phyloP scores from a whole-genome alignment of 2,329 filamentous ascomycete genomes.

The Coniochaeta sp. region DNA sequence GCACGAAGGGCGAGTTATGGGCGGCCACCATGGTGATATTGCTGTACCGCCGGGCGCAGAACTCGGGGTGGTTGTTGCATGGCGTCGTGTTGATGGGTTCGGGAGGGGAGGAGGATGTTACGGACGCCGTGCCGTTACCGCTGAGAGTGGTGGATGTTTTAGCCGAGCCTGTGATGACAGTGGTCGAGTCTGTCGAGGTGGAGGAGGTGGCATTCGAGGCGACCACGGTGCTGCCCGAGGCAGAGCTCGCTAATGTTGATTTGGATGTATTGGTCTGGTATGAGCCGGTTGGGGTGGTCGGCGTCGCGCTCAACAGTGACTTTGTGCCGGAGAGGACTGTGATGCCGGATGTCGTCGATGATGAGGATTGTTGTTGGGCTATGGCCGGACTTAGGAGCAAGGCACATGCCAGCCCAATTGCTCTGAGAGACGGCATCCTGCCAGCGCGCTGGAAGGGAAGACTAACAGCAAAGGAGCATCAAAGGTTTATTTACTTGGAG shows the following conservation, averaged over 20 bases:
- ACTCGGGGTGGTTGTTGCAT: constrained; percentile 73
- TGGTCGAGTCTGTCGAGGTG: constrained; percentile 23
- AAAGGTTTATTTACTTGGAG: not conserved
- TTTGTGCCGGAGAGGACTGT: constrained; percentile 29
- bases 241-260: constrained; percentile 29
- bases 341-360: constrained; percentile 25
- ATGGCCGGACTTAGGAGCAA: not conserved
- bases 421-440: constrained; percentile 2
- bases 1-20: constrained; percentile 77
- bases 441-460: not conserved
- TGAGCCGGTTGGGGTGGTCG: constrained; percentile 32
- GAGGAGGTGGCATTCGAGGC: constrained; percentile 23
- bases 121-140: constrained; percentile 35
- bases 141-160: constrained; percentile 32
- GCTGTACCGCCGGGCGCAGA: constrained; percentile 70
- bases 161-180: constrained; percentile 39
- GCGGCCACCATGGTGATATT: constrained; percentile 73
- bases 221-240: constrained; percentile 13
- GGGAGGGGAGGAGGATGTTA: constrained; percentile 30
- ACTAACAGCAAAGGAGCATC: not conserved
- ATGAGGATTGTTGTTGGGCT: constrained; percentile 17
- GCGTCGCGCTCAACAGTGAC: constrained; percentile 18
- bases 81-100: constrained; percentile 63
- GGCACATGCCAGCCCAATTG: not conserved
- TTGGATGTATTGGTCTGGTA: constrained; percentile 37